A percentile compares a stretch with the other conserved stretches of the same genome.
Evolutionary conservation across 139 green algal species (phyloP).

Genomic region (Chlamydomonas schloesseri): DNA sequence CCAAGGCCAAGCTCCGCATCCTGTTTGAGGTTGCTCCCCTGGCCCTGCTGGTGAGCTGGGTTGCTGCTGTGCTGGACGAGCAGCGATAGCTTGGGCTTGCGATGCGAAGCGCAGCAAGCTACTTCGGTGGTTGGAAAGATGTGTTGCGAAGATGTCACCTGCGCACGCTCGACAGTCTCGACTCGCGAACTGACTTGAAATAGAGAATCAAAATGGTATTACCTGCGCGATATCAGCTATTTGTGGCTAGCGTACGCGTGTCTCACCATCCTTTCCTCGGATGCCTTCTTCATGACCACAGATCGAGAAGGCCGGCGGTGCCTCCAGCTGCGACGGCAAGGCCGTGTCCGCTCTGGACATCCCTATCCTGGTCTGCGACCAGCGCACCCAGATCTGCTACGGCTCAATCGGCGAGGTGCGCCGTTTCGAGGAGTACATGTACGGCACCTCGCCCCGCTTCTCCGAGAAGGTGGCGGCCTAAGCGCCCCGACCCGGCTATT

Average conservation of each 20-base stretch:
- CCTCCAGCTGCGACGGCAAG: slow-evolving; percentile 84
- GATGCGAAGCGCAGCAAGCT: too few species aligned
- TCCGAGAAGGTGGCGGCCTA: too few species aligned
- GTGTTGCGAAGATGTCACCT: neutral
- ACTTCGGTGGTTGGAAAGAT: neutral
- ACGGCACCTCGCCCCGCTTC: slow-evolving; percentile 74
- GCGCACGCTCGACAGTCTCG: too few species aligned
- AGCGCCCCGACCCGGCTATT: too few species aligned
- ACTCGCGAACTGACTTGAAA: too few species aligned
- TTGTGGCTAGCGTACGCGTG: too few species aligned
- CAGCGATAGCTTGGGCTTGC: too few species aligned
- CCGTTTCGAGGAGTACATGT: slow-evolving; percentile 94
- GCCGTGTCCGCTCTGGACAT: slow-evolving; percentile 85
- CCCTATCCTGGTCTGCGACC: slow-evolving; percentile 83
- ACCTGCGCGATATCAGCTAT: too few species aligned
- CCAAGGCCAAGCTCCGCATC: slow-evolving; percentile 96
- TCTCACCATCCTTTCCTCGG: too few species aligned
- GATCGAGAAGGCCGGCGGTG: slow-evolving; percentile 89
- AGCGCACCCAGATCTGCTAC: slow-evolving; percentile 94
- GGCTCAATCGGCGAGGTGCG: slow-evolving; percentile 86
- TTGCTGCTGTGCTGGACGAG: too few species aligned
- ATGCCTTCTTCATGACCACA: too few species aligned
- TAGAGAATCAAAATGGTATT: too few species aligned
- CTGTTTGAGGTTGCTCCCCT: slow-evolving; percentile 91
- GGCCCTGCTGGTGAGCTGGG: slow-evolving; percentile 78